Evolutionary conservation across 2,329 filamentous ascomycete species (phyloP).

Genomic region (Arthrocladium fulminans): DNA sequence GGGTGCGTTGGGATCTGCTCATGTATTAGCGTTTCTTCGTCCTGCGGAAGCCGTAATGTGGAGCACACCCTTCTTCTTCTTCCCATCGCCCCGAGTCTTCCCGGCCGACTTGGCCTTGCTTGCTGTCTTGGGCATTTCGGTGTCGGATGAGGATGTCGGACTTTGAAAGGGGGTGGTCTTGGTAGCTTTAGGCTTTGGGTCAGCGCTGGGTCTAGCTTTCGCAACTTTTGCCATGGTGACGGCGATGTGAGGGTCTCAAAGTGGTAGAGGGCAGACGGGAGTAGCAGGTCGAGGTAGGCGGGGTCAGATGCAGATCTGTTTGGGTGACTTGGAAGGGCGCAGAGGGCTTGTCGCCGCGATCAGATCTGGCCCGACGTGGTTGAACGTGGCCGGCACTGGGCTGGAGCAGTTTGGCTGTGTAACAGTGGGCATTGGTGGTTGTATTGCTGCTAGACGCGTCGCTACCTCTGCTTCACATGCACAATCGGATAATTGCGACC

Average conservation of each 20-base stretch:
- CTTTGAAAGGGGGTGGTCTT: conserved; percentile 13
- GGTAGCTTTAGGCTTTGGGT: conserved; percentile 1
- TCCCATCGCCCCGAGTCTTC: conserved; percentile 50
- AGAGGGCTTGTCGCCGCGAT: neutral
- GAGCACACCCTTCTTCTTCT: conserved; percentile 51
- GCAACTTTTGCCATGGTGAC: conserved; percentile 1
- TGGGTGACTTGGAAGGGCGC: neutral
- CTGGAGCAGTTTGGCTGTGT: neutral
- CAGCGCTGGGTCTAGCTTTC: neutral
- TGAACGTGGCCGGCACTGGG: neutral
- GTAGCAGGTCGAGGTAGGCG: neutral
- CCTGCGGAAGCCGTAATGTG: neutral
- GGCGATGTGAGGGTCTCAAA: neutral
- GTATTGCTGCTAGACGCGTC: conserved; percentile 4
- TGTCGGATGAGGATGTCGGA: conserved; percentile 23
- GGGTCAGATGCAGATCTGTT: neutral
- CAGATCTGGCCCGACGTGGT: neutral
- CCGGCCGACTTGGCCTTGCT: conserved; percentile 50
- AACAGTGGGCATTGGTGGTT: conserved; percentile 1
- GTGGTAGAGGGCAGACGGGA: neutral
- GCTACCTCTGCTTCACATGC: neutral
- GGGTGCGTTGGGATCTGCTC: conserved; percentile 83
- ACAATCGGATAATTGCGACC: neutral
- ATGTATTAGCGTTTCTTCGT: conserved; percentile 15
- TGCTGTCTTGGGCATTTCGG: conserved; percentile 64